A percentile compares a stretch with the other conserved stretches of the same genome.
phyloP scores from a whole-genome alignment of 345 rosid species.

The Rhodomyrtus tomentosa region DNA sequence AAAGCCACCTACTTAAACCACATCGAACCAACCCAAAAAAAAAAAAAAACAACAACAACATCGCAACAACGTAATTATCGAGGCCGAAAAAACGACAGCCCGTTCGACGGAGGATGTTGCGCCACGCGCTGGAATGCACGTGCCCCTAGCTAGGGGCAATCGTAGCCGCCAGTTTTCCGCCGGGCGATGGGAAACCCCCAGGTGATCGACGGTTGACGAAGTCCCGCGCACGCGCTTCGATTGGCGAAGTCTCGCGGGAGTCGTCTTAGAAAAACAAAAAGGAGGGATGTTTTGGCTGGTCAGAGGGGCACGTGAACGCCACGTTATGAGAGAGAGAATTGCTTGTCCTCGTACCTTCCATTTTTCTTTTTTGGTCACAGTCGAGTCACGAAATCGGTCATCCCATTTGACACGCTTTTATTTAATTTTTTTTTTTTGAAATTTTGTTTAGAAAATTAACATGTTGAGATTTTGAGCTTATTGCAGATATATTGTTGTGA shows the following conservation, averaged over 20 bases:
- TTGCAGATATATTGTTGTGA: too few species aligned
- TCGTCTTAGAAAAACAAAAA: neutral
- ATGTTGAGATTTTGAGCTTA: too few species aligned
- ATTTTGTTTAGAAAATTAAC: too few species aligned
- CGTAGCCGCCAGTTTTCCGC: neutral
- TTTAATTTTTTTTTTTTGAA: too few species aligned
- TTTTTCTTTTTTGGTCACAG: neutral
- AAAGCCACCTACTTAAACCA: neutral
- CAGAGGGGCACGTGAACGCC: neutral
- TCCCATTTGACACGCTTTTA: too few species aligned
- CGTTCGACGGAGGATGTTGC: neutral
- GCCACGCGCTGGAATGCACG: neutral
- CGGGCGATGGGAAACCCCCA: neutral
- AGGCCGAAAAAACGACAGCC: neutral
- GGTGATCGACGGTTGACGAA: neutral
- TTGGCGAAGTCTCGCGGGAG: neutral
- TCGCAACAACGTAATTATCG: neutral
- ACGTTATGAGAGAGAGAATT: neutral
- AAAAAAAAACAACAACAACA: too few species aligned
- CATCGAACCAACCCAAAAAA: too few species aligned
- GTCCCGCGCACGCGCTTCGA: neutral
- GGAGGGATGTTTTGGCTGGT: neutral
- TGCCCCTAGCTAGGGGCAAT: neutral
- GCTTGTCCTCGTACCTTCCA: neutral
- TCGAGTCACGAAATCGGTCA: too few species aligned